Evolutionary conservation across 139 green algal species (phyloP), one percentile per base, ranked within the genome.

Genomic region (Chlamydomonas sp.): DNA sequence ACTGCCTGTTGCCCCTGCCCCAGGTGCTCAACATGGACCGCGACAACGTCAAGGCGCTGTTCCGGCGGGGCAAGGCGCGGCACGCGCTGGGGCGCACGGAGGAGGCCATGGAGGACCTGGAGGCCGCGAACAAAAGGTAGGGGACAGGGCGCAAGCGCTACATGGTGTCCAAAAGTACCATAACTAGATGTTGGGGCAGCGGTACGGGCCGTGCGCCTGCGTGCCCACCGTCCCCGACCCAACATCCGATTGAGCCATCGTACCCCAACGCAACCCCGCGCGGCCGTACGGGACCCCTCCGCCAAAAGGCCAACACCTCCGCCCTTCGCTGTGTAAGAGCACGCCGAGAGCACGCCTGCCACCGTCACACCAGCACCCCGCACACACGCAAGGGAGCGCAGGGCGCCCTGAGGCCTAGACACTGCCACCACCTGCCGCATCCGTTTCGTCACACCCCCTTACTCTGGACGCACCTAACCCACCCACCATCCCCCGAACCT

Each of bases 21-120:
- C 91, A 95, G 93, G 91, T 92, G 49, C 76, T 93, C 17, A 85
- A 80, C 69, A 88, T 92, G 6, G 72, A 95, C 20, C 85, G 84
- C 0, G 72, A 85, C 3, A 88, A 92, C 83, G 82, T 91, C 16
- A 98, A 98, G 89, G 95, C 96, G 76, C 90, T 97, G 63, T 98
- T 96, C 91, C 91, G 96, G 12, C 84, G 96, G 0, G 95, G 90
- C 17, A 88, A 79, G n/a, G 95, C 95, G 17, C 90, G 88, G 5
- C 78, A 88, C 57, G 64, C 16, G 16, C 79, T 97, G 85, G 91
- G 94, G 1, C 91, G 95, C 67, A 96, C 90, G 1, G 93, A 95
- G 14, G 89, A 88, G 59, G 96, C 96, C 5, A 17, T 92, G 69
- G 60, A 88, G 12, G 96, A 98, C 89, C 84, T 98, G 61, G 69